Conservation (phyloP, 352 stramenopile species). For the Pythium oligandrum region DNA sequence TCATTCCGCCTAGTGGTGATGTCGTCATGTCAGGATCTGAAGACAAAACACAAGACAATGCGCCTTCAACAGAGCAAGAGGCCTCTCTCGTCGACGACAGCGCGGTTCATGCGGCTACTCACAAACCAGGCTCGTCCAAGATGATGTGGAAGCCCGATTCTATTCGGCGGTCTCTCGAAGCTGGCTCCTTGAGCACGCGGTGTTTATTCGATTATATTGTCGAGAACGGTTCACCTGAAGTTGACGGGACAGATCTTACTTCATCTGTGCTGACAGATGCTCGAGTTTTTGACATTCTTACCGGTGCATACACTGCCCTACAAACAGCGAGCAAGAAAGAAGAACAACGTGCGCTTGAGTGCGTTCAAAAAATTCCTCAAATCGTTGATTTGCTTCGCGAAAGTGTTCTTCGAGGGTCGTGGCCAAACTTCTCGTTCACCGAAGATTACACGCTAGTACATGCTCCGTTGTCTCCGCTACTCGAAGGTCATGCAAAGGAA, state of each 20-base stretch:
- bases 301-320: constrained; percentile 65
- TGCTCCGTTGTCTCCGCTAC: constrained; percentile 55
- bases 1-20: constrained; percentile 66
- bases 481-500: constrained; percentile 36
- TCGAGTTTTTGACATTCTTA: constrained; percentile 42
- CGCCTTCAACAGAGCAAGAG: constrained; percentile 14
- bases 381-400: constrained; percentile 62
- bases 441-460: constrained; percentile 62
- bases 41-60: constrained; percentile 1
- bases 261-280: constrained; percentile 30
- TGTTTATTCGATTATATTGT: constrained; percentile 70
- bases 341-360: constrained; percentile 68
- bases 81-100: constrained; percentile 49
- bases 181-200: constrained; percentile 53
- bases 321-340: constrained; percentile 53
- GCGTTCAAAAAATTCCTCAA: constrained; percentile 48
- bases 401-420: constrained; percentile 54
- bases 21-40: constrained; percentile 31
- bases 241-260: constrained; percentile 39
- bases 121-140: constrained; percentile 57
- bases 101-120: constrained; percentile 49
- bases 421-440: constrained; percentile 51
- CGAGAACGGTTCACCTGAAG: constrained; percentile 43
- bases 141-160: constrained; percentile 55
- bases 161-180: constrained; percentile 53